Base-by-base conservation (phyloP, 352 stramenopile genomes). In the Pythium scleroteichum region DNA sequence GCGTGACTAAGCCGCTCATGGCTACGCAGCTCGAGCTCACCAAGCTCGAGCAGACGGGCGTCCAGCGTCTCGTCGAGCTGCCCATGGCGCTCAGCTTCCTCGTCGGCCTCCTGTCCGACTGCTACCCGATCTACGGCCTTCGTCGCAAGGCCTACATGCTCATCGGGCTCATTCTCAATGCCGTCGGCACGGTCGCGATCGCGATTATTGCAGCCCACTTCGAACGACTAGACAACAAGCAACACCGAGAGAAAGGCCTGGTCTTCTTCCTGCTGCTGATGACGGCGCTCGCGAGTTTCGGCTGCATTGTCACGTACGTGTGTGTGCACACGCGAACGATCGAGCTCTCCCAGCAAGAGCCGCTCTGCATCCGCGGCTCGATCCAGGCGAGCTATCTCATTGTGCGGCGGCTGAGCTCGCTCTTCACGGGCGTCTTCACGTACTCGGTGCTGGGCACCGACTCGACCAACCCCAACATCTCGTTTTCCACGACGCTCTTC, bases 111-210 rank as follows among this genome's bases (percentile, higher is more conserved):
- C n/a, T 79, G 6, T 74, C 68, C 3, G 71, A 79, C 40, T 67
- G 38, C 27, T 69, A 62, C 49, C 71, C 71, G 33, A 66, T 73
- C 35, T 29, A 42, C 7, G 69, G 69, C 0, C 56, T 74, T 2
- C 68, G 68, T n/a, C 65, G 71, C 32, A 79, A 79, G 29, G 42
- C 46, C 2, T 79, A 76, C 48, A 69, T 76, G 59, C 20, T 75
- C 26, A 13, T 79, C 24, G 65, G 71, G 4, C 54, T 66, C 14
- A 29, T 66, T 2, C 39, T 76, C n/a, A 62, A 66, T n/a, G 66
- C 56, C 2, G 22, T 64, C 10, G 59, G 54, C 29, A 46, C 60
- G 2, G 4, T 68, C 23, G 27, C 35, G 2, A 59, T 78, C 14
- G 59, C 27, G 6, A 52, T 41, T 6, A 53, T 75, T 12, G 67